phyloP scores from a whole-genome alignment of 2,329 filamentous ascomycete species.

The Trichophyton simii region DNA sequence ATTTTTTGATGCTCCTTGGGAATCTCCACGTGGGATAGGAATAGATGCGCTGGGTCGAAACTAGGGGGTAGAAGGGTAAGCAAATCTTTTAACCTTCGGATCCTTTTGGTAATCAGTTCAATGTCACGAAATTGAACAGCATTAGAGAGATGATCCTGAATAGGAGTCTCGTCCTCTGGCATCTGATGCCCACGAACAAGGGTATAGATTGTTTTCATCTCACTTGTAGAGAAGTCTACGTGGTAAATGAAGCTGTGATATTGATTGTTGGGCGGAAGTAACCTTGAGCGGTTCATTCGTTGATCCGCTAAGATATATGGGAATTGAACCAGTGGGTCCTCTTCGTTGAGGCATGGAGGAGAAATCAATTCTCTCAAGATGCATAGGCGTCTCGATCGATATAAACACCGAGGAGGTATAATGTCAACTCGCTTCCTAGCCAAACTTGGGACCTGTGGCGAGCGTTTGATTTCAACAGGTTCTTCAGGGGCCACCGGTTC shows the following conservation, averaged over 20 bases:
- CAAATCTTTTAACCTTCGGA: not conserved
- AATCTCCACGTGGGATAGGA: not conserved
- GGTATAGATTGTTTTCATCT: constrained; percentile 17
- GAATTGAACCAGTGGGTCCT: not conserved
- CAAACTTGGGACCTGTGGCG: not conserved
- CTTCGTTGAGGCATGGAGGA: not conserved
- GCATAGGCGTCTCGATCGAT: not conserved
- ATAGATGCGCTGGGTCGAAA: not conserved
- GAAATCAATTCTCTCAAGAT: not conserved
- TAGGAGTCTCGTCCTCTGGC: constrained; percentile 12
- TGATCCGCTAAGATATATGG: not conserved
- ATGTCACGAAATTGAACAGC: not conserved
- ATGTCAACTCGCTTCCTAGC: not conserved
- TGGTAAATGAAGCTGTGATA: constrained; percentile 13
- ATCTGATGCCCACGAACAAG: constrained; percentile 6
- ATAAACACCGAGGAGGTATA: not conserved
- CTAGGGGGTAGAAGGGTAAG: not conserved
- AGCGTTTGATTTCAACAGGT: not conserved
- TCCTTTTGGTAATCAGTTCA: not conserved
- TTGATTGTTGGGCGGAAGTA: too few relatives aligned
- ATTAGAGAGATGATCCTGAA: constrained; percentile 16
- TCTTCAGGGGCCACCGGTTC: not conserved
- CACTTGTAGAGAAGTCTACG: constrained; percentile 18
- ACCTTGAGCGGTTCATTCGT: too few relatives aligned
- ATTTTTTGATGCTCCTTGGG: not conserved